These are phyloP conservation scores for Tolypocladium capitatum DNA, from an alignment of 2,329 filamentous ascomycete genomes.

Conservation along the genomic window DNA sequence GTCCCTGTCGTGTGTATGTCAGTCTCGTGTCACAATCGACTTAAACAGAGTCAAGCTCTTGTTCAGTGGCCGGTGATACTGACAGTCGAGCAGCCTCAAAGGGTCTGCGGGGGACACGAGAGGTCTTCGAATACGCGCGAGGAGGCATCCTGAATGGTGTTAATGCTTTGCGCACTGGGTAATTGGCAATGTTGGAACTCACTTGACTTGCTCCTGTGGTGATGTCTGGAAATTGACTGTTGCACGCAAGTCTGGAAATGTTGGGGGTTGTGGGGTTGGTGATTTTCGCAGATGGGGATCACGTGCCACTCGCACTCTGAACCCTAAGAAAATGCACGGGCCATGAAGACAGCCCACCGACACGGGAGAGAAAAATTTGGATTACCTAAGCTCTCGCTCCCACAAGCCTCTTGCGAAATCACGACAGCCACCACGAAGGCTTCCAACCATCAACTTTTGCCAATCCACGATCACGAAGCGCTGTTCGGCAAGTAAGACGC, in stretches of 20 bases:
- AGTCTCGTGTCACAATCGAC: slow-evolving; percentile 72
- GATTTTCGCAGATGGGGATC: slow-evolving; percentile 13
- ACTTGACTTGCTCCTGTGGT: slow-evolving; percentile 27
- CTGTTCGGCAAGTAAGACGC: slow-evolving; percentile 37
- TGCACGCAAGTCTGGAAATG: slow-evolving; percentile 15
- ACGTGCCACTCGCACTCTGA: slow-evolving; percentile 14
- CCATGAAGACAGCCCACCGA: slow-evolving; percentile 5
- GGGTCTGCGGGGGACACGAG: slow-evolving; percentile 94
- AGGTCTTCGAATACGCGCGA: slow-evolving; percentile 92
- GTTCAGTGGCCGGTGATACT: slow-evolving; percentile 95
- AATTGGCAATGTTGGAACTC: slow-evolving; percentile 12
- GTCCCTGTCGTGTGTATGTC: slow-evolving; percentile 63
- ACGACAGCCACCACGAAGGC: slow-evolving; percentile 19
- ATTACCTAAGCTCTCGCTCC: slow-evolving; percentile 23
- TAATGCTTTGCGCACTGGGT: slow-evolving; percentile 10
- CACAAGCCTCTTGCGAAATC: slow-evolving; percentile 26
- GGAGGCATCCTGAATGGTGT: slow-evolving; percentile 25
- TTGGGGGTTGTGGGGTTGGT: slow-evolving; percentile 19
- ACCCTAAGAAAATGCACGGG: slow-evolving; percentile 17
- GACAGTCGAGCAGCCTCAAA: slow-evolving; percentile 99
- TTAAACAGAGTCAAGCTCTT: slow-evolving; percentile 94
- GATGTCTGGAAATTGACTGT: slow-evolving; percentile 22
- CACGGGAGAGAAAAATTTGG: slow-evolving; percentile 16
- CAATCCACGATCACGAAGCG: slow-evolving; percentile 29
- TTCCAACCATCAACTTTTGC: slow-evolving; percentile 19